Percentiles rank a stretch among this genome's conserved stretches.
phyloP scores from a whole-genome alignment of 306 rosid genomes.

The Citrullus mucosospermus region DNA sequence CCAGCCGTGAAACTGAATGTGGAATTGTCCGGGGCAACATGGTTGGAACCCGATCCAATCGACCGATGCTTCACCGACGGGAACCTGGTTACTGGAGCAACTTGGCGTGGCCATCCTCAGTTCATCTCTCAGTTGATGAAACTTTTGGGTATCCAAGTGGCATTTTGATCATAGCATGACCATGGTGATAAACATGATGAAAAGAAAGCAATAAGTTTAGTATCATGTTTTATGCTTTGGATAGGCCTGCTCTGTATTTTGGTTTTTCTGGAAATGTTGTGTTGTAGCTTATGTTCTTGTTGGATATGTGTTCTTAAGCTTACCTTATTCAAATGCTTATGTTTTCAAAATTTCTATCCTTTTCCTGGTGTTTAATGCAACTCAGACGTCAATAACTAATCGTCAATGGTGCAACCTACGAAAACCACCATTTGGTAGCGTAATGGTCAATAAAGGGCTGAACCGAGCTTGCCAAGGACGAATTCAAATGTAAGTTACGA shows the following conservation, averaged over 20 bases:
- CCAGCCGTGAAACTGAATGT: conserved; percentile 73
- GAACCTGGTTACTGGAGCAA: conserved; percentile 79
- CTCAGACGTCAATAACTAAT: not conserved
- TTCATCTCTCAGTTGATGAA: conserved; percentile 72
- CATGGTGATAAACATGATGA: not conserved
- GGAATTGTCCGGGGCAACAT: conserved; percentile 51
- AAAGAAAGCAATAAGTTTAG: not conserved
- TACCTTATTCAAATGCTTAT: not conserved
- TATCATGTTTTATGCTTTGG: not conserved
- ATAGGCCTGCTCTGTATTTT: not conserved
- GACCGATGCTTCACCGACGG: conserved; percentile 74
- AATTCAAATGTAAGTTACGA: too few relatives aligned
- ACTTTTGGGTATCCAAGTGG: conserved; percentile 42
- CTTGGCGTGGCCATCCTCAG: conserved; percentile 84
- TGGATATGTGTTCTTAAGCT: not conserved
- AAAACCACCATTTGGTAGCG: too few relatives aligned
- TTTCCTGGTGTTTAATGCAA: not conserved
- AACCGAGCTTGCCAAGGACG: too few relatives aligned
- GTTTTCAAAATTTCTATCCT: not conserved
- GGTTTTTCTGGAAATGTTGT: not conserved
- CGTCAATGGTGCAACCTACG: too few relatives aligned
- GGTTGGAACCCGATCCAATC: conserved; percentile 86
- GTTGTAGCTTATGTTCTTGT: not conserved
- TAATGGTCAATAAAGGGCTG: too few relatives aligned
- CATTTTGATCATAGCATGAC: conserved; percentile 24